A percentile compares a stretch with the other conserved stretches of the same genome.
phyloP scores from a whole-genome alignment of 805 yeast genomes.

The Barnettozyma californica region DNA sequence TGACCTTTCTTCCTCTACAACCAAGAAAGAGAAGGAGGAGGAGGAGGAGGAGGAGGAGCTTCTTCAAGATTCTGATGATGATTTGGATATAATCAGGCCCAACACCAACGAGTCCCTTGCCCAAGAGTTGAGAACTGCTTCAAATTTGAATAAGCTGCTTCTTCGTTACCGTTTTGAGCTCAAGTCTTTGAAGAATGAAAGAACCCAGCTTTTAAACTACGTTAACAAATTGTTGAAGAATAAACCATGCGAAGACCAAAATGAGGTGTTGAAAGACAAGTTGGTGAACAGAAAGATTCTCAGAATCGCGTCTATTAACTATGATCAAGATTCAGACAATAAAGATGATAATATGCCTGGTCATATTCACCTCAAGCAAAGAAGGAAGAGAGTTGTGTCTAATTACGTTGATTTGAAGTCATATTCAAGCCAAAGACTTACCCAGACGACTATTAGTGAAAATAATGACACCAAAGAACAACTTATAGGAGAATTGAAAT shows the following conservation, averaged over 20 bases:
- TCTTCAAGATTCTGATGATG: constrained; percentile 5
- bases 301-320: constrained; percentile 17
- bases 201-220: constrained; percentile 21
- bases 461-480: background rate
- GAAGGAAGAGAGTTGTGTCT: constrained; percentile 11
- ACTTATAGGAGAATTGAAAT: background rate
- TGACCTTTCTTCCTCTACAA: background rate
- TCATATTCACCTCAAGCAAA: background rate
- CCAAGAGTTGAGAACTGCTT: constrained; percentile 8
- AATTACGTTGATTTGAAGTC: constrained; percentile 14
- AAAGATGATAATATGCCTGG: background rate
- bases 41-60: background rate
- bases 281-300: constrained; percentile 23
- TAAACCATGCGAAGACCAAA: constrained; percentile 14
- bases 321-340: background rate
- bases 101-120: constrained; percentile 4
- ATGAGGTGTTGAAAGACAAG: constrained; percentile 21
- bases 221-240: constrained; percentile 22
- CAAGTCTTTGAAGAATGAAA: constrained; percentile 21
- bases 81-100: background rate
- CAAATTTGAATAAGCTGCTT: constrained; percentile 11
- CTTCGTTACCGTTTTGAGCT: constrained; percentile 17
- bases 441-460: background rate
- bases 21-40: constrained; percentile 2
- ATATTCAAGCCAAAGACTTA: constrained; percentile 2